Base-by-base conservation (phyloP, 257 asterid genomes). In the Lycium ferocissimum region DNA sequence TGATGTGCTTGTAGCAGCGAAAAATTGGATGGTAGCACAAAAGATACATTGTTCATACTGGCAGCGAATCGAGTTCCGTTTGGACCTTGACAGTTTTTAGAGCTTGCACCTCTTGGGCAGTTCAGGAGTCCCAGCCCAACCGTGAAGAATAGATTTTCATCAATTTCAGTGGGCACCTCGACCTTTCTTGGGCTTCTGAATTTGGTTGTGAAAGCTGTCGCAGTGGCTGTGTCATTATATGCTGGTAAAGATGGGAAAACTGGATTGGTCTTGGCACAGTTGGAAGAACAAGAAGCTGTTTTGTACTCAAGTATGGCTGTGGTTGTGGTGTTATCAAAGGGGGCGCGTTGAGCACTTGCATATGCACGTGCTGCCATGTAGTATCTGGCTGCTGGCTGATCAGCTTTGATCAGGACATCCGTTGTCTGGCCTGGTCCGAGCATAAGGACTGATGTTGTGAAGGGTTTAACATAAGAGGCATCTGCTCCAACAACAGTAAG, bases 401-500 rank as follows among this genome's bases (percentile, higher is more conserved):
- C 87, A 11, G 94, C 90, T 0, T 90, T 92, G 87, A 95, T 87
- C 0, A 95, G 93, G 54, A 95, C 98, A 71, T 95, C 97, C 2
- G 99, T 95, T 33, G 99, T 95, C 80, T 95, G 98, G 22, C 99
- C 98, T 0, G 99, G 99, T 7, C 99, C 99, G 6, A 95, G 91
- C 99, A 95, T 93, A 86, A 95, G 83, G 58, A 94, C 94, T 1
- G 94, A 86, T 76, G 99, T 94, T 79, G 92, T 92, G 89, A 95
- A 94, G 88, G 99, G 97, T 87, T 93, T 96, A 11, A 91, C 86
- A 67, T 95, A 95, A 0, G 94, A 91, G 82, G 97, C 98, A 26
- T 96, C 98, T 2, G 98, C 98, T 59, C 93, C 98, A 0, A 96
- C 99, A n/a, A 96, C 98, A 1, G 95, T 95, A 12, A 96, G 87